Evolutionary conservation across 768 basidiomycete species (phyloP), one percentile per base, ranked within the genome.

Genomic region (Auricularia sp.): DNA sequence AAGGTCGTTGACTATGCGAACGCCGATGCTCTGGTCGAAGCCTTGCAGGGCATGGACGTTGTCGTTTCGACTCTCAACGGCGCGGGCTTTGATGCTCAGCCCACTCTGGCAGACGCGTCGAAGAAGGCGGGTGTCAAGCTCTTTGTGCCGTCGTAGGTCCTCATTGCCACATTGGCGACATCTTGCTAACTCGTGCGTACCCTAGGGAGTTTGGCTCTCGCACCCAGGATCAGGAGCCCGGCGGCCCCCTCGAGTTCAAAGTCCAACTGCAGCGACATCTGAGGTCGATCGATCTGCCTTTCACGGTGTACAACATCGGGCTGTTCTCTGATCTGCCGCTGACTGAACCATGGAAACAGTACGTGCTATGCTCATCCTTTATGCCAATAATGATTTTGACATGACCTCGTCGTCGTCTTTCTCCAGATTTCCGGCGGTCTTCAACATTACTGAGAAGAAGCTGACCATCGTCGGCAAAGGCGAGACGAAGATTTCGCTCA

Each of bases 61-160:
- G 23, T 59, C 8, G 34, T 59, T 7, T 33, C 29, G 11, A 29
- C 56, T 6, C 7, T 59, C 18, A 29, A 7, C 29, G 56, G 56
- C 21, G 11, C 23, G 10, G 56, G 56, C 18, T 14, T 59, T 10
- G 7, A 14, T 6, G 10, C 12, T 8, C 73, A 73, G 64, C 34
- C 16, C 1, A 12, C 21, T 1, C 65, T 73, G 14, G 68, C 67
- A 1, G 42, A 66, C 0, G 72, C 70, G 0, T 66, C 69, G 1
- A 73, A 71, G 66, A 62, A 64, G 39, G 73, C 66, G 0, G 70
- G 73, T 33, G 74, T 74, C 29, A 66, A 71, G 64, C 67, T 74
- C 12, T 75, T 75, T 61, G 66, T 72, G 3, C 74, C 74, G 6
- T 69, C 70, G 56, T 59, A 35, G 3, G 56, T 59, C 34, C 29